These are phyloP conservation scores for Amanita thiersii DNA, from an alignment of 768 basidiomycete species.

Conservation along the genomic window DNA sequence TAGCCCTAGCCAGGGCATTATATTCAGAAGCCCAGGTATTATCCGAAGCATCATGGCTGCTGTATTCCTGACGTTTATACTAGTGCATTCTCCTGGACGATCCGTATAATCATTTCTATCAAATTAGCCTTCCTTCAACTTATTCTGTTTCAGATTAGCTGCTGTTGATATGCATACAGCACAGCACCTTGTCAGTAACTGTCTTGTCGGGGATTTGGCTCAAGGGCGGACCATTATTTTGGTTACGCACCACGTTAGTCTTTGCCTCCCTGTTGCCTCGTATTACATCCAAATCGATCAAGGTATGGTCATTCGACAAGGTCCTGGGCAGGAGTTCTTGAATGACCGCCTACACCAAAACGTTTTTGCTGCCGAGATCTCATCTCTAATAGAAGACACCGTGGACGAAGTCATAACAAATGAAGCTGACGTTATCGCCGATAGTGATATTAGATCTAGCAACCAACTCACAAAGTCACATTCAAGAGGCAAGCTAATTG, in stretches of 20 bases:
- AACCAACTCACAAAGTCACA: slow-evolving; percentile 4
- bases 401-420: slow-evolving; percentile 14
- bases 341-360: not conserved
- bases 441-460: slow-evolving; percentile 1
- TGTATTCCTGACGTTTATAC: slow-evolving; percentile 1
- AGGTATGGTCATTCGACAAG: slow-evolving; percentile 38
- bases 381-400: not conserved
- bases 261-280: slow-evolving; percentile 60
- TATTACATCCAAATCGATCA: slow-evolving; percentile 57
- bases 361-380: not conserved
- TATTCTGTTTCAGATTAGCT: slow-evolving; percentile 35
- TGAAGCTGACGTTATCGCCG: slow-evolving; percentile 23
- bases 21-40: slow-evolving; percentile 65
- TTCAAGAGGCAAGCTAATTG: slow-evolving; percentile 45
- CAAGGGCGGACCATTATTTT: slow-evolving; percentile 65
- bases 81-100: slow-evolving; percentile 63
- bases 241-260: slow-evolving; percentile 74
- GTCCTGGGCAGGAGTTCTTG: slow-evolving; percentile 4
- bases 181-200: slow-evolving; percentile 55
- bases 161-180: slow-evolving; percentile 78
- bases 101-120: slow-evolving; percentile 32
- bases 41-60: slow-evolving; percentile 4
- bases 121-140: slow-evolving; percentile 11
- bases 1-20: slow-evolving; percentile 71
- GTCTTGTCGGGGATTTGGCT: slow-evolving; percentile 56